Evolutionary conservation across 2,329 filamentous ascomycete species (phyloP), one percentile per base, ranked within the genome.

Genomic region (Colletotrichum salicis): DNA sequence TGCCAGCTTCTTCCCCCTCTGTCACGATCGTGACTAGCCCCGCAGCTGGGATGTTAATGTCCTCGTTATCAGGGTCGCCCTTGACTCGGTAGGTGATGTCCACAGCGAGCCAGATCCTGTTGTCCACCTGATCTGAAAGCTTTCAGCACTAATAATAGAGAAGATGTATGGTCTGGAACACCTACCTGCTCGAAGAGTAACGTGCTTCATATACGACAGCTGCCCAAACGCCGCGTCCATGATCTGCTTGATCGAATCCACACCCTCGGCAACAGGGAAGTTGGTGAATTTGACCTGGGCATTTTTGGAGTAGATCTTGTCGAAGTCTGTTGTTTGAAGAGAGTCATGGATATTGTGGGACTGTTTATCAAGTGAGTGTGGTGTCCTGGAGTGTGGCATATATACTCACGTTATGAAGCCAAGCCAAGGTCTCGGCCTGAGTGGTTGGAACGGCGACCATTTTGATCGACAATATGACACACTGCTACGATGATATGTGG

Each of bases 151-250:
- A 29, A 29, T 29, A 29, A 1, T 4, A 29, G 27, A 29, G 27
- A 29, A 29, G 27, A 4, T 29, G 5, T 29, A 29, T 29, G 27
- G 27, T 4, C 5, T 4, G 27, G 27, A 29, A 29, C 27, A 29
- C 27, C 27, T 29, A 69, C 67, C 61, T 7, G 55, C 63, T 2
- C 15, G 19, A 12, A n/a, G 41, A 3, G 45, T 56, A 6, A 65
- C 22, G 13, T 70, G 67, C 35, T 70, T 70, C 67, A 70, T 70
- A 22, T 56, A 55, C 1, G 55, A 15, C n/a, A 70, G 48, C 8
- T n/a, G 24, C 4, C 19, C 31, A n/a, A 56, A 67, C 2, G 27
- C 27, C 10, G 45, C 33, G 1, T 48, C 12, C 3, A 70, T 56
- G 1, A 15, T 13, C 11, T 60, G 24, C 22, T 37, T 55, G 8